These are phyloP conservation scores for Trifolium dubium DNA, from an alignment of 306 rosid genomes.

Conservation along the genomic window DNA sequence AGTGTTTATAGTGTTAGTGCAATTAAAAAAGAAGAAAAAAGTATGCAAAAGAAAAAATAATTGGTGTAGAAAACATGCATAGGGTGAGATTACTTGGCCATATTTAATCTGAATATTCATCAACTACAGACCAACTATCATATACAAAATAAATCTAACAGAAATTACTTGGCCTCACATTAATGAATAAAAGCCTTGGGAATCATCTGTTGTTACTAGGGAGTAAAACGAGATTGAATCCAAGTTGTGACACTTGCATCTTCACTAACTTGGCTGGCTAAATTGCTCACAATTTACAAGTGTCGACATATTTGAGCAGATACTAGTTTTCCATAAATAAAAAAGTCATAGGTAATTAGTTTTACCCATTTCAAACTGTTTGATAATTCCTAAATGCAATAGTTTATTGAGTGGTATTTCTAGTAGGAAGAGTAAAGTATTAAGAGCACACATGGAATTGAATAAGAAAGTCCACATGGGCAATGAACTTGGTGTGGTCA, in stretches of 20 bases:
- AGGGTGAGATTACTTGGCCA: slow-evolving; percentile 42
- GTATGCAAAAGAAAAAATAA: background rate
- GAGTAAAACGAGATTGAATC: background rate
- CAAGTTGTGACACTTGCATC: background rate
- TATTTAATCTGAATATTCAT: slow-evolving; percentile 79
- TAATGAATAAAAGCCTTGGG: slow-evolving; percentile 92
- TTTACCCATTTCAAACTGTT: background rate
- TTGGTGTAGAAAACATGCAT: background rate
- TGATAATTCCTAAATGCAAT: background rate
- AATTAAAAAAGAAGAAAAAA: background rate
- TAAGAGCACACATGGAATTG: background rate
- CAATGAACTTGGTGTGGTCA: background rate
- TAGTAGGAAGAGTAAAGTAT: background rate
- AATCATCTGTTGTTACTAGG: slow-evolving; percentile 68
- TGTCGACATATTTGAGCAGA: background rate
- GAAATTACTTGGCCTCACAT: slow-evolving; percentile 76
- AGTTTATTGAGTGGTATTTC: background rate
- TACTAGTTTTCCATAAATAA: background rate
- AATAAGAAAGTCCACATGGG: background rate
- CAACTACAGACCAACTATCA: slow-evolving; percentile 30
- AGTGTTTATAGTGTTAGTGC: background rate
- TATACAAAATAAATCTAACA: slow-evolving; percentile 54
- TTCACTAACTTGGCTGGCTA: background rate
- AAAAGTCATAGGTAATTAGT: background rate
- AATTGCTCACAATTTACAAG: background rate